A percentile compares a stretch with the other conserved stretches of the same genome.
Evolutionary conservation across 192 early-diverging fungal species (phyloP).

Genomic region (Thamnidium elegans): DNA sequence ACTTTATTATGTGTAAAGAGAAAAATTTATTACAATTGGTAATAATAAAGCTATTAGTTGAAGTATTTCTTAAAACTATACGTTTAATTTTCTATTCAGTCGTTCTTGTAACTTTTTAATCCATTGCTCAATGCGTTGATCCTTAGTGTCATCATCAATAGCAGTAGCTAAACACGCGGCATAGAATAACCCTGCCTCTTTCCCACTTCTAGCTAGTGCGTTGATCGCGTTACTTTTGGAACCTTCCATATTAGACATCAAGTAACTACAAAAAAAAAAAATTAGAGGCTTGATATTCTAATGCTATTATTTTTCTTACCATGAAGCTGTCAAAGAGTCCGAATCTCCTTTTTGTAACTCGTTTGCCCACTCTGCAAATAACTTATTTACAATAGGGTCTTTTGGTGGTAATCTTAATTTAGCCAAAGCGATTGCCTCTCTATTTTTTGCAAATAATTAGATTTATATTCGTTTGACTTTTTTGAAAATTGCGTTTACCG

Average conservation of each 20-base stretch:
- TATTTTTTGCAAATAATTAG: slow-evolving; percentile 1
- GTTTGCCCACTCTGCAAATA: slow-evolving; percentile 32
- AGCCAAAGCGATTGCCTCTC: slow-evolving; percentile 37
- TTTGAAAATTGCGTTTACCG: slow-evolving; percentile 23
- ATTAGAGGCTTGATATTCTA: not conserved
- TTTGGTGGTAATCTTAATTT: slow-evolving; percentile 27
- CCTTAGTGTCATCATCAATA: not conserved
- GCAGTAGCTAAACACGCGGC: slow-evolving; percentile 8
- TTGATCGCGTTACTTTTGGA: slow-evolving; percentile 15
- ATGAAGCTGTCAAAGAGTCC: slow-evolving; percentile 29
- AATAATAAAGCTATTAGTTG: too few relatives aligned
- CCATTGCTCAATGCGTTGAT: slow-evolving; percentile 2
- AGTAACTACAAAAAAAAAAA: slow-evolving; percentile 1
- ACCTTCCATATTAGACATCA: slow-evolving; percentile 2
- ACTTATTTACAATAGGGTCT: slow-evolving; percentile 23
- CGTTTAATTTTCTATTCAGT: not conserved
- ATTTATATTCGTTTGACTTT: not conserved
- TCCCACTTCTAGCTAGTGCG: slow-evolving; percentile 5
- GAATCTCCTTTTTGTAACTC: slow-evolving; percentile 23
- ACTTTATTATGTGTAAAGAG: too few relatives aligned
- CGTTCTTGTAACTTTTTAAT: not conserved
- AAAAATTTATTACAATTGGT: too few relatives aligned
- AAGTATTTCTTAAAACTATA: not conserved
- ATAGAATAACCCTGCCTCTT: slow-evolving; percentile 10
- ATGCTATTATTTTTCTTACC: slow-evolving; percentile 15